A percentile compares a stretch with the other conserved stretches of the same genome.
phyloP scores from a whole-genome alignment of 169 alveolate species.

The Cryptosporidium xiaoi region DNA sequence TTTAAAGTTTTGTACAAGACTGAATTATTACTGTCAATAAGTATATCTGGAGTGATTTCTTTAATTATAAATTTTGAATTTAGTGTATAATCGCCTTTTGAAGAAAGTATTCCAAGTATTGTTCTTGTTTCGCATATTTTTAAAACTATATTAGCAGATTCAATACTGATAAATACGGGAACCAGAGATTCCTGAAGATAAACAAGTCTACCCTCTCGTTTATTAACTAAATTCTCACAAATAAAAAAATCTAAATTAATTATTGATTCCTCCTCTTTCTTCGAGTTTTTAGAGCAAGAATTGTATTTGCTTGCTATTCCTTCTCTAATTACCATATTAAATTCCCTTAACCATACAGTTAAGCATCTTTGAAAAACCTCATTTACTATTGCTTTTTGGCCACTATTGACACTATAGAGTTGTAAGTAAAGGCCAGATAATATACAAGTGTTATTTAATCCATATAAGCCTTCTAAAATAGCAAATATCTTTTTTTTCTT shows the following conservation, averaged over 20 bases:
- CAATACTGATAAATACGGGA: conserved; percentile 17
- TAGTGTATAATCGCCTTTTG: conserved; percentile 9
- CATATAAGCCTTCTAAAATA: conserved; percentile 15
- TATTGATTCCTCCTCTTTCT: background rate
- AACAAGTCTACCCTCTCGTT: too few species aligned
- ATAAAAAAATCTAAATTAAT: conserved; percentile 29
- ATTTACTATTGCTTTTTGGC: conserved; percentile 14
- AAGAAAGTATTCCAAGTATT: background rate
- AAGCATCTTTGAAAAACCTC: conserved; percentile 29
- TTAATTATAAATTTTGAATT: background rate
- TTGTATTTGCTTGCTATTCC: background rate
- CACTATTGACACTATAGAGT: conserved; percentile 2
- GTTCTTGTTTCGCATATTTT: conserved; percentile 40
- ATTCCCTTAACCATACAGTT: conserved; percentile 29
- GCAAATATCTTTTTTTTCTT: conserved; percentile 32
- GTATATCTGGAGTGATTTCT: conserved; percentile 26
- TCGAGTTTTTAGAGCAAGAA: background rate
- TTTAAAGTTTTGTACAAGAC: background rate
- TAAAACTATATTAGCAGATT: conserved; percentile 28
- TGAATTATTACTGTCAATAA: conserved; percentile 5
- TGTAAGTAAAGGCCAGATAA: conserved; percentile 35
- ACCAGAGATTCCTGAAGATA: background rate
- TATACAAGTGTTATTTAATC: conserved; percentile 16
- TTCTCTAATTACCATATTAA: conserved; percentile 36
- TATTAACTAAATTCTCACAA: background rate